Conservation (phyloP, 2,329 filamentous ascomycete species). For the Trichophyton schoenleinii region DNA sequence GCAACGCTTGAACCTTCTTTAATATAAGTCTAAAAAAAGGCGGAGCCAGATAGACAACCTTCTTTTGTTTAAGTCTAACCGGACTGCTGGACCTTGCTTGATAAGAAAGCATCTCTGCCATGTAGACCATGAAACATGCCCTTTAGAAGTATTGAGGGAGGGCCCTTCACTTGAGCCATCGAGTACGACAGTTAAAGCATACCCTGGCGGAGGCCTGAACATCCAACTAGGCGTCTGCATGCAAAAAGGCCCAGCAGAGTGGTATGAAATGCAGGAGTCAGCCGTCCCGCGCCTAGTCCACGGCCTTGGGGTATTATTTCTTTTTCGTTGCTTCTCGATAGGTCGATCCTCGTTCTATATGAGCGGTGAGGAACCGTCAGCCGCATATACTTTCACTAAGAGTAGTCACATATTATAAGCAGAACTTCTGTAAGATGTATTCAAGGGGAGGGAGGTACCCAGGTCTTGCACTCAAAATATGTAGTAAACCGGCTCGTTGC, state of each 20-base stretch:
- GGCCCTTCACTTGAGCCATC: not conserved
- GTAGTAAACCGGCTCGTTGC: no score
- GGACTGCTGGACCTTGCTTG: not conserved
- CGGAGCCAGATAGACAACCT: not conserved
- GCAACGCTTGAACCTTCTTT: not conserved
- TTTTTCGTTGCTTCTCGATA: not conserved
- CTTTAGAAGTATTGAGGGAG: not conserved
- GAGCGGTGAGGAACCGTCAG: slow-evolving; percentile 2
- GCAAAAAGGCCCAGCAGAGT: not conserved
- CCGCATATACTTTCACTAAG: not conserved
- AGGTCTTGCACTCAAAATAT: no score
- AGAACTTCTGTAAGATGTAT: not conserved
- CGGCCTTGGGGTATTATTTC: not conserved
- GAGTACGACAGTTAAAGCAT: not conserved
- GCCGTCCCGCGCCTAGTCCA: not conserved
- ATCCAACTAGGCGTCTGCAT: not conserved
- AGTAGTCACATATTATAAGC: not conserved
- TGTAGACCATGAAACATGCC: no score
- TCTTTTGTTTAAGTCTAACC: slow-evolving; percentile 1
- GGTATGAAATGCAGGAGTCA: not conserved
- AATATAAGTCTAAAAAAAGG: not conserved
- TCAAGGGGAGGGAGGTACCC: not conserved
- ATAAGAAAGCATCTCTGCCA: not conserved
- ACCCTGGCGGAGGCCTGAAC: not conserved
- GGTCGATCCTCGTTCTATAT: not conserved